Evolutionary conservation across 225 moss, liverwort and hornwort genomes (phyloP).

Genomic region (Neckera pumila): DNA sequence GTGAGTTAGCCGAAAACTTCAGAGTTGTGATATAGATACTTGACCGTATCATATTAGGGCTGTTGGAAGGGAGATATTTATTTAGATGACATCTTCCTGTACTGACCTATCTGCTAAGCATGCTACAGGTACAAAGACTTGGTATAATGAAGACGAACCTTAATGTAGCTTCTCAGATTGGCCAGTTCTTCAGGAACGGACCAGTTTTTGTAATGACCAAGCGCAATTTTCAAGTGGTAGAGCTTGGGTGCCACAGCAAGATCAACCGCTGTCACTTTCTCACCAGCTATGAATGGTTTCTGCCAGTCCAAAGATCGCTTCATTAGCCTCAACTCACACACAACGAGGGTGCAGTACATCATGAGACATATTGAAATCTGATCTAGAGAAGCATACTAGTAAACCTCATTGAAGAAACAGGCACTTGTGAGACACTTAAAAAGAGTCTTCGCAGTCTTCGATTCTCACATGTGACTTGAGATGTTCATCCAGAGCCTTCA

Average conservation of each 20-base stretch:
- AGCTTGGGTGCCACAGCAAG: conserved; percentile 82
- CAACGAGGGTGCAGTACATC: not conserved
- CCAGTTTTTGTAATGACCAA: conserved; percentile 85
- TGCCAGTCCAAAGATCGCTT: conserved; percentile 15
- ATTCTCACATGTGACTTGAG: conserved; percentile 58
- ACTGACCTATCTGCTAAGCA: not conserved
- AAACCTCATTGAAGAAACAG: not conserved
- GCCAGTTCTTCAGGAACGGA: conserved; percentile 50
- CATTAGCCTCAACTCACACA: not conserved
- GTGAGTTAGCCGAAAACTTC: not conserved
- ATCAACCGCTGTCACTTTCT: conserved; percentile 62
- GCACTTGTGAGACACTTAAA: not conserved
- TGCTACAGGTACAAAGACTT: not conserved
- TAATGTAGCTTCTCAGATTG: conserved; percentile 44
- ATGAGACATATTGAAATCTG: not conserved
- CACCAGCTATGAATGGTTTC: conserved; percentile 78
- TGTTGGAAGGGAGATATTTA: not conserved
- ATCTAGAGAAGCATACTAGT: not conserved
- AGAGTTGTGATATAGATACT: not conserved
- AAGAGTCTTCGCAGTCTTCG: not conserved
- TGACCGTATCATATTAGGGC: not conserved
- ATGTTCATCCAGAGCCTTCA: conserved; percentile 50
- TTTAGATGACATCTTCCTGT: not conserved
- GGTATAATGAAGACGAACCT: conserved; percentile 27
- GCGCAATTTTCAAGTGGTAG: conserved; percentile 72